Conservation (phyloP, 208 protist genomes). For the Acanthamoeba healyi region DNA sequence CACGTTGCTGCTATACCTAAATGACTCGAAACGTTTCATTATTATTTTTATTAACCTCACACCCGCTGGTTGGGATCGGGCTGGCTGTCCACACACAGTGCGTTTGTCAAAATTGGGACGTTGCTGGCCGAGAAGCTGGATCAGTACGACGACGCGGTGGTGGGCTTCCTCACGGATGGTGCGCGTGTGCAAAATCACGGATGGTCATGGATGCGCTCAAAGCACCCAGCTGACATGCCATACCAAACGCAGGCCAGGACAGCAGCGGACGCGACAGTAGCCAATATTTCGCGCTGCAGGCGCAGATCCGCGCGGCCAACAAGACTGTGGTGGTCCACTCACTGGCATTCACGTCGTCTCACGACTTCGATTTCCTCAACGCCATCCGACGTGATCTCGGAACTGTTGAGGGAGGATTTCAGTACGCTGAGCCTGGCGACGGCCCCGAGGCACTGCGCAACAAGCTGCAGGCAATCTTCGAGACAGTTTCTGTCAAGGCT, state of each 20-base stretch:
- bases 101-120: neutral
- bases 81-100: neutral
- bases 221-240: no score
- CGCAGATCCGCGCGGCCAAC: neutral
- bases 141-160: constrained; percentile 10
- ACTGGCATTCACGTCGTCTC: constrained; percentile 2
- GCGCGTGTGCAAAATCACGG: no score
- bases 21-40: no score
- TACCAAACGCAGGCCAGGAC: constrained; percentile 25
- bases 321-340: neutral
- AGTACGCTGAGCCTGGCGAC: constrained; percentile 76
- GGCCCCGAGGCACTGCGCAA: constrained; percentile 74
- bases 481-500: neutral
- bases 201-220: neutral
- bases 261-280: neutral
- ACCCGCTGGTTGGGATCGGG: no score
- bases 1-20: no score
- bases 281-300: neutral
- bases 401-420: constrained; percentile 48
- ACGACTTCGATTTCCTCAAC: constrained; percentile 58
- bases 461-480: constrained; percentile 79
- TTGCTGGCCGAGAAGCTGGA: neutral
- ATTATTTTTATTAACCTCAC: no score
- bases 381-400: constrained; percentile 6
- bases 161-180: constrained; percentile 62